phyloP scores from a whole-genome alignment of 257 asterid species.

The Lavandula angustifolia region DNA sequence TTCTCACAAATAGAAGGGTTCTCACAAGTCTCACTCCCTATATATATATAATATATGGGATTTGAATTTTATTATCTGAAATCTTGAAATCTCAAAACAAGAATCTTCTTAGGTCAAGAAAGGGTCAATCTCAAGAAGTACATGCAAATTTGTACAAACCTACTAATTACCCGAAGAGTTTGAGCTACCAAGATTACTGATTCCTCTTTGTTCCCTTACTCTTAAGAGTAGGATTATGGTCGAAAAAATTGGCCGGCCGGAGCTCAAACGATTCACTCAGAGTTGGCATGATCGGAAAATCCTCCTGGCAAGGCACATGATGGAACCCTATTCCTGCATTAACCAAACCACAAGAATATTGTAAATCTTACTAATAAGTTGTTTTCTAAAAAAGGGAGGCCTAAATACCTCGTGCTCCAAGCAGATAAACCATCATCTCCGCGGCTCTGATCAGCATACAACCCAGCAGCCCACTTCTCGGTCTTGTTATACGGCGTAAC shows the following conservation, averaged over 20 bases:
- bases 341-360: background rate
- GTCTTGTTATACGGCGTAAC: conserved; percentile 51
- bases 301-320: conserved; percentile 64
- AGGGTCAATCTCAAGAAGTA: background rate
- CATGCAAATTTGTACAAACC: background rate
- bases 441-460: conserved; percentile 49
- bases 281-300: conserved; percentile 65
- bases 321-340: conserved; percentile 62
- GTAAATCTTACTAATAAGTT: too few species aligned
- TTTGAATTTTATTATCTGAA: too few species aligned
- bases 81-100: too few species aligned
- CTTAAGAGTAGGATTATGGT: conserved; percentile 58
- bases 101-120: background rate
- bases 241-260: conserved; percentile 60
- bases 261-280: conserved; percentile 49
- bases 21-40: too few species aligned
- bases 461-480: conserved; percentile 66
- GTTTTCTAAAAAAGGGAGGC: background rate
- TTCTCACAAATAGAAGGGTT: too few species aligned
- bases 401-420: conserved; percentile 48
- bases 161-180: background rate
- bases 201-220: conserved; percentile 17
- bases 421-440: conserved; percentile 51
- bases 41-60: too few species aligned
- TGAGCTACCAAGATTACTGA: conserved; percentile 6